Conservation (phyloP, 73 alveolate genomes). For the Paramecium sonneborni region DNA sequence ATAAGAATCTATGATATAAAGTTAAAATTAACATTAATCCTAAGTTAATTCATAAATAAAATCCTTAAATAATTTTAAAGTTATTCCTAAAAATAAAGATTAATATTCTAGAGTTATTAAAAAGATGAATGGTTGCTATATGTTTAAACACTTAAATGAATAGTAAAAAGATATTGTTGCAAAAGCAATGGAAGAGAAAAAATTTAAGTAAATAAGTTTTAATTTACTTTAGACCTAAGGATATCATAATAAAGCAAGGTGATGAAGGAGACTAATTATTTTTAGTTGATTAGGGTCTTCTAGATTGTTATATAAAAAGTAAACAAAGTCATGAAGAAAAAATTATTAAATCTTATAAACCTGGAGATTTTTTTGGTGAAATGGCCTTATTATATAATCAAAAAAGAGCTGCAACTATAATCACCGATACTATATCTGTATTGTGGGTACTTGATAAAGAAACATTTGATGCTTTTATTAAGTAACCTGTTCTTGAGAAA, state of each 20-base stretch:
- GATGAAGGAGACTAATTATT: conserved; percentile 91
- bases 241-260: conserved; percentile 83
- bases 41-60: no score
- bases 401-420: conserved; percentile 90
- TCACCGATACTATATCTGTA: conserved; percentile 78
- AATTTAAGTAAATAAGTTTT: neutral
- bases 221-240: conserved; percentile 4
- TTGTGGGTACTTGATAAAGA: conserved; percentile 89
- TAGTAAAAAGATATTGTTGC: conserved; percentile 70
- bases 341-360: conserved; percentile 68
- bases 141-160: conserved; percentile 66
- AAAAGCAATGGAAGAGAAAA: conserved; percentile 75
- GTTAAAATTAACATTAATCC: no score
- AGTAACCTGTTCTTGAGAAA: conserved; percentile 86
- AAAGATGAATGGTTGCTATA: conserved; percentile 61
- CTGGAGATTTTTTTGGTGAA: conserved; percentile 85
- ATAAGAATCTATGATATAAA: no score
- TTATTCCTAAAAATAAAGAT: no score
- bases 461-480: conserved; percentile 87
- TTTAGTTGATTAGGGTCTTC: conserved; percentile 87
- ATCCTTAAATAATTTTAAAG: no score
- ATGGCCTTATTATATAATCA: conserved; percentile 90
- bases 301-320: conserved; percentile 73
- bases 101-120: conserved; percentile 51
- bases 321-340: conserved; percentile 42